These are phyloP conservation scores for Colletotrichum orchidophilum DNA, from an alignment of 2,329 filamentous ascomycete genomes.

Conservation along the genomic window DNA sequence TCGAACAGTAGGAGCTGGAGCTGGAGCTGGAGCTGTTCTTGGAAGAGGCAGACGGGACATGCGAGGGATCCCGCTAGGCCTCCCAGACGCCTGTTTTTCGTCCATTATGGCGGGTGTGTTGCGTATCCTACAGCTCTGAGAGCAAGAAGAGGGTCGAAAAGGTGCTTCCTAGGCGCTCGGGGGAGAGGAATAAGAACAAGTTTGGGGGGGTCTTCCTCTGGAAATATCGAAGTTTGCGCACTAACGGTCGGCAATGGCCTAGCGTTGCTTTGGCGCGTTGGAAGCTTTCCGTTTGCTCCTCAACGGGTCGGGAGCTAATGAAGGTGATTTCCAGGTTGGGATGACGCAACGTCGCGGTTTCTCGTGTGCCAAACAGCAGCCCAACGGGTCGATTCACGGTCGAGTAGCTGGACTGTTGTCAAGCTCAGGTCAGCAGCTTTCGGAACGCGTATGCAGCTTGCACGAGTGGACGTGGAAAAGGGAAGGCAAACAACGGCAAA, in stretches of 20 bases:
- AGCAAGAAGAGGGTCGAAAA: background rate
- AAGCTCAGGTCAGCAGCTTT: background rate
- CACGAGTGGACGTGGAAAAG: background rate
- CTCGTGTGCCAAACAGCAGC: conserved; percentile 8
- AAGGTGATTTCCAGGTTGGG: background rate
- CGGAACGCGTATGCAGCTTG: conserved; percentile 11
- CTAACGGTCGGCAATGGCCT: conserved; percentile 4
- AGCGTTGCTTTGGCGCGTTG: background rate
- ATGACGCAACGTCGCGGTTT: background rate
- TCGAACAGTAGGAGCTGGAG: conserved; percentile 40
- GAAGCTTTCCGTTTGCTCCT: conserved; percentile 23
- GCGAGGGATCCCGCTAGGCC: conserved; percentile 46
- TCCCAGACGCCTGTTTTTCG: conserved; percentile 27
- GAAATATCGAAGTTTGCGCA: background rate
- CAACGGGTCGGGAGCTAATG: conserved; percentile 17
- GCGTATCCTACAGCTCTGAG: background rate
- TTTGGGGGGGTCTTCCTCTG: background rate
- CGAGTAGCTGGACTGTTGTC: background rate
- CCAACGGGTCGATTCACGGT: background rate
- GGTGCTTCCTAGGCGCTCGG: background rate
- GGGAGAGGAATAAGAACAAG: background rate
- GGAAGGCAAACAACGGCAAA: background rate
- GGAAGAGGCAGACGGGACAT: conserved; percentile 50
- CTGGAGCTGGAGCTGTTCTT: conserved; percentile 35
- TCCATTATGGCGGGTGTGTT: conserved; percentile 19